These are phyloP conservation scores for Wickerhamiella kazuoi DNA, from an alignment of 805 yeast species.

Conservation along the genomic window DNA sequence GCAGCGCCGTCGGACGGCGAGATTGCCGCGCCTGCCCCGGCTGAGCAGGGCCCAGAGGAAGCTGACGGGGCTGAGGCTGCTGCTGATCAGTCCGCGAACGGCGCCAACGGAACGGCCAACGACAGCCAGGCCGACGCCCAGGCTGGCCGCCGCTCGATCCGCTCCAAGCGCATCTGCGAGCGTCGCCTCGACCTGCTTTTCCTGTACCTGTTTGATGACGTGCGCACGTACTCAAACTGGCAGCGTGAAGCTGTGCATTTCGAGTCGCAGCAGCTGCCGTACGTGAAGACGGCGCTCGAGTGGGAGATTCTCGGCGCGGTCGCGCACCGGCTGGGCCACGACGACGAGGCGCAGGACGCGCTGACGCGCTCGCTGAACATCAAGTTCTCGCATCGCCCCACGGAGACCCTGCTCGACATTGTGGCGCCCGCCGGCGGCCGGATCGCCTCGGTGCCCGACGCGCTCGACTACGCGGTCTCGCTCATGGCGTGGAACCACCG, in stretches of 20 bases:
- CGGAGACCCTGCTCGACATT: slow-evolving; percentile 52
- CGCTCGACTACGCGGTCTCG: slow-evolving; percentile 54
- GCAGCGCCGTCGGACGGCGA: background rate
- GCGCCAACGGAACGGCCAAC: slow-evolving; percentile 2
- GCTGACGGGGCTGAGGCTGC: background rate
- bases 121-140: slow-evolving; percentile 1
- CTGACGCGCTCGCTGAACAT: slow-evolving; percentile 52
- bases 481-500: slow-evolving; percentile 95
- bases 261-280: slow-evolving; percentile 70
- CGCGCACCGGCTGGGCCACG: slow-evolving; percentile 71
- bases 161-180: slow-evolving; percentile 45
- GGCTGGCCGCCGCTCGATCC: slow-evolving; percentile 10
- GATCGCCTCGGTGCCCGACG: slow-evolving; percentile 22
- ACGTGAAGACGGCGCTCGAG: slow-evolving; percentile 62
- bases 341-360: slow-evolving; percentile 69
- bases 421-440: slow-evolving; percentile 26
- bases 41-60: slow-evolving; percentile 1
- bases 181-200: slow-evolving; percentile 66
- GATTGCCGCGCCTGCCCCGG: slow-evolving; percentile 2
- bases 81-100: slow-evolving; percentile 4
- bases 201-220: slow-evolving; percentile 50
- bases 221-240: slow-evolving; percentile 69
- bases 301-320: slow-evolving; percentile 86
- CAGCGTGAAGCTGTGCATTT: slow-evolving; percentile 80
- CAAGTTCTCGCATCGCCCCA: slow-evolving; percentile 67